These are phyloP conservation scores for Coemansia sp. DNA, from an alignment of 192 early-diverging fungal genomes.

Conservation along the genomic window DNA sequence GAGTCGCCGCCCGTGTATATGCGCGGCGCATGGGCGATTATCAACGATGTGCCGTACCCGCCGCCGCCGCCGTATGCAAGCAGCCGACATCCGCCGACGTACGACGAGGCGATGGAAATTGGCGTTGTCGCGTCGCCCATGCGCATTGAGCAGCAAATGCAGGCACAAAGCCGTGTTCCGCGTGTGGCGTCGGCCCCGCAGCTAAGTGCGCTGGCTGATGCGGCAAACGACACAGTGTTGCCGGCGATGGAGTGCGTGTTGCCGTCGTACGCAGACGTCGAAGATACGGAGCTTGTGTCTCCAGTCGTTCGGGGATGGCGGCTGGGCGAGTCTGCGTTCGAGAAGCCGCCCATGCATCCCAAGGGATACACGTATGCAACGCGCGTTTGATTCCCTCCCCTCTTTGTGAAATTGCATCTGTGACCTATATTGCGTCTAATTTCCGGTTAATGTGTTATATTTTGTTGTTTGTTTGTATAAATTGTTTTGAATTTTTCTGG, in stretches of 20 bases:
- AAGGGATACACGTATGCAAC: conserved; percentile 12
- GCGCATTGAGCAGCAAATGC: conserved; percentile 40
- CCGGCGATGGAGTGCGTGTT: conserved; percentile 7
- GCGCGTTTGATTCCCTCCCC: neutral
- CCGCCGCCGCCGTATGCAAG: conserved; percentile 49
- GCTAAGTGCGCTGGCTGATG: neutral
- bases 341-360: conserved; percentile 40
- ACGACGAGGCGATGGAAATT: conserved; percentile 48
- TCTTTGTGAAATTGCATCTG: neutral
- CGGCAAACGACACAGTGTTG: neutral
- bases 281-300: conserved; percentile 13
- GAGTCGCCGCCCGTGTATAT: conserved; percentile 30
- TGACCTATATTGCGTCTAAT: no score
- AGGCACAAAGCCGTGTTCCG: neutral
- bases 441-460: no score
- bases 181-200: conserved; percentile 24
- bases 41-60: conserved; percentile 52
- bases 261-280: conserved; percentile 25
- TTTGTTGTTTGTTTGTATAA: neutral
- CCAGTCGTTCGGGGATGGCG: conserved; percentile 36
- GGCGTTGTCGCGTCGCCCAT: conserved; percentile 52
- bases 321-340: conserved; percentile 41
- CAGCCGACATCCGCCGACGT: conserved; percentile 45
- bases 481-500: no score
- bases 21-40: conserved; percentile 50